Conservation (phyloP, 345 rosid species). For the Citropsis articulata region DNA sequence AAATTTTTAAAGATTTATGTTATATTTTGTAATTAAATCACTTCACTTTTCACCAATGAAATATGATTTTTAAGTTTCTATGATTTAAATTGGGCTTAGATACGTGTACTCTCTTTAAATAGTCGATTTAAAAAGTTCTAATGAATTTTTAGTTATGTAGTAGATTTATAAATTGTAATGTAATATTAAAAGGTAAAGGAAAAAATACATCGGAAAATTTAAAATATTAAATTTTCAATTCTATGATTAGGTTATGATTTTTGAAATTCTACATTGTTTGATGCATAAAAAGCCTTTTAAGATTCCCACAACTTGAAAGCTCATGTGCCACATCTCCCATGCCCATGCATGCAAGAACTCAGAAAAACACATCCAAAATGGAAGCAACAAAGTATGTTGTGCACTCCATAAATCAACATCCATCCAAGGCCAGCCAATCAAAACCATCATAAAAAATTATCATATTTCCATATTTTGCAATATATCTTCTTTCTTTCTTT, state of each 20-base stretch:
- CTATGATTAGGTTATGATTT: neutral
- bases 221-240: neutral
- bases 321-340: neutral
- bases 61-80: no score
- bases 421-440: neutral
- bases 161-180: neutral
- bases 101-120: neutral
- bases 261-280: neutral
- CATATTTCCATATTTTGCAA: neutral
- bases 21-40: no score
- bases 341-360: neutral
- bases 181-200: neutral
- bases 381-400: neutral
- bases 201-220: no score
- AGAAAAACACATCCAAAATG: no score
- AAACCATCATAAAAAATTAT: neutral
- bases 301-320: neutral
- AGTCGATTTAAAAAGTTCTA: no score
- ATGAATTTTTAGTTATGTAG: no score
- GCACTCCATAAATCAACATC: neutral
- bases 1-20: no score
- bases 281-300: neutral
- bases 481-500: neutral
- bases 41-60: no score
- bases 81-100: no score